Conservation (phyloP, 345 rosid species). For the Eucalyptus dawsonii region DNA sequence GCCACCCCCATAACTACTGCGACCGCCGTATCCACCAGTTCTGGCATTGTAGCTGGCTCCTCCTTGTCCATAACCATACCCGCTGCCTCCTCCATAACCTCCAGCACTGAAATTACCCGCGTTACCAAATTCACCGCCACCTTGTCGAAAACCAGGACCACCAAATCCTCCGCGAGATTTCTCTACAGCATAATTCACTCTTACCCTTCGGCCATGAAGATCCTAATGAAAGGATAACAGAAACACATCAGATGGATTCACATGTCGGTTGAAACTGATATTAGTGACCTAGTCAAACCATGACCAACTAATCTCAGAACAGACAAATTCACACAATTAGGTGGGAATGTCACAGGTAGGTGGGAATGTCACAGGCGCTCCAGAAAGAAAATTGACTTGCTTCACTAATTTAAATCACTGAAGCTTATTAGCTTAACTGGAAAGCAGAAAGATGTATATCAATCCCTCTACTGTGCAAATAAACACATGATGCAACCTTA, state of each 20-base stretch:
- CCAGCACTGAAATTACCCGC: background rate
- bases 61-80: conserved; percentile 15
- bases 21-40: background rate
- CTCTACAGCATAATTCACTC: conserved; percentile 66
- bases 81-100: background rate
- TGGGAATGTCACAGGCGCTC: background rate
- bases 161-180: conserved; percentile 16
- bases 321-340: background rate
- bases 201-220: conserved; percentile 59
- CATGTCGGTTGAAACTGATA: background rate
- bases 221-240: conserved; percentile 18
- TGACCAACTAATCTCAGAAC: background rate
- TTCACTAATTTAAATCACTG: background rate
- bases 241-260: background rate
- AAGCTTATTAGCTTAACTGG: background rate
- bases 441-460: background rate
- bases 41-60: conserved; percentile 19
- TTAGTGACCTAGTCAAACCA: background rate
- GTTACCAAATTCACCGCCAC: background rate
- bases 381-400: background rate
- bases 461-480: background rate
- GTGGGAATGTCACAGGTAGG: background rate
- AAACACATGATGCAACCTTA: background rate
- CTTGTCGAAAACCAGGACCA: background rate
- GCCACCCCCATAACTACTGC: background rate